Evolutionary conservation across 148 eudicot species (phyloP).

Genomic region (Camellia granthamiana): DNA sequence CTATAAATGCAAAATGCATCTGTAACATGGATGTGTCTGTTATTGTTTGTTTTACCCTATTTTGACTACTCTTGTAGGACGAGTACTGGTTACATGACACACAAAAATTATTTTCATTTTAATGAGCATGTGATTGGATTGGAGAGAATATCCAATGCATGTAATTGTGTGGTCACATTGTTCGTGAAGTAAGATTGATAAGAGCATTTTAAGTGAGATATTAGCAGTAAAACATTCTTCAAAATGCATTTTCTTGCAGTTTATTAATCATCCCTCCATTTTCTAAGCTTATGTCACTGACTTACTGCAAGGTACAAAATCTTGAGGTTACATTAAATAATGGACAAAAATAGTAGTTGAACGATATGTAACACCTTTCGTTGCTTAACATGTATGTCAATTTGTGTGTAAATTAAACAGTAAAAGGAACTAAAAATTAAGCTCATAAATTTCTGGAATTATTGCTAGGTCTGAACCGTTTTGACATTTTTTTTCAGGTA

Average conservation of each 20-base stretch:
- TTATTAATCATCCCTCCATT: background rate
- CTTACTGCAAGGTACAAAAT: background rate
- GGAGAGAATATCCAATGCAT: background rate
- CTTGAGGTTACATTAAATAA: background rate
- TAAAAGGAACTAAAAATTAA: background rate
- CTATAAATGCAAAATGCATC: background rate
- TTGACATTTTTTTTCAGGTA: conserved; percentile 36
- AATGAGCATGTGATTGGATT: background rate
- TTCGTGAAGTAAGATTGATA: background rate
- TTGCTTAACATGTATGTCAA: background rate
- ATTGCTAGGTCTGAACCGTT: background rate
- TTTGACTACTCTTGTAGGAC: background rate
- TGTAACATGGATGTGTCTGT: background rate
- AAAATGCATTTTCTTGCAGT: background rate
- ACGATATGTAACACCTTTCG: background rate
- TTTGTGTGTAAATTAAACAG: background rate
- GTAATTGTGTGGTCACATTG: background rate
- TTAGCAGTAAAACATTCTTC: background rate
- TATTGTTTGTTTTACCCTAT: background rate
- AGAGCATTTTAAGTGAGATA: background rate
- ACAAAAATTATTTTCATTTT: background rate
- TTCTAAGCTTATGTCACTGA: background rate
- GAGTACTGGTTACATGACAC: background rate
- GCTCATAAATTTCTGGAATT: background rate
- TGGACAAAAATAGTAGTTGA: background rate